Conservation (phyloP, 441 rosid species). For the Mallotus japonicus region DNA sequence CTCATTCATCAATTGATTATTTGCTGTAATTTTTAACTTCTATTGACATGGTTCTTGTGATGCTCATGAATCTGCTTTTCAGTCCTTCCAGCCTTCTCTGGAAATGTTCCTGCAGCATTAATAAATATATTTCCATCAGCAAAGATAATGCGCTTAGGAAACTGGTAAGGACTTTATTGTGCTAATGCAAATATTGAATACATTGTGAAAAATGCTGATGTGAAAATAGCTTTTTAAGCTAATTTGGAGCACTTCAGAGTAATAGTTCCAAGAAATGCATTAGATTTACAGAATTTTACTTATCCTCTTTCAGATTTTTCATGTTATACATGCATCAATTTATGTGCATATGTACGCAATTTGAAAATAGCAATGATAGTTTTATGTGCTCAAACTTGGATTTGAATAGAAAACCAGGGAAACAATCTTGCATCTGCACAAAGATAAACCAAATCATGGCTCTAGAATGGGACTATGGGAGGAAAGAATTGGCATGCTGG, state of each 20-base stretch:
- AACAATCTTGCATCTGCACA: not conserved
- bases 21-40: not conserved
- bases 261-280: not conserved
- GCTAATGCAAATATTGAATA: slow-evolving; percentile 10
- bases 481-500: not conserved
- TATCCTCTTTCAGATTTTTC: not conserved
- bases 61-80: slow-evolving; percentile 30
- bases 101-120: slow-evolving; percentile 64
- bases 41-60: not conserved
- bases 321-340: not conserved
- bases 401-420: slow-evolving; percentile 4
- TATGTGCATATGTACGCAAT: not conserved
- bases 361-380: not conserved
- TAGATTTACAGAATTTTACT: not conserved
- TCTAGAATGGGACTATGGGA: slow-evolving; percentile 7
- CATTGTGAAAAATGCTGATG: slow-evolving; percentile 11
- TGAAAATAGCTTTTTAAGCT: not conserved
- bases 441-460: slow-evolving; percentile 6
- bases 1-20: not conserved
- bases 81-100: slow-evolving; percentile 82
- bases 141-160: slow-evolving; percentile 62
- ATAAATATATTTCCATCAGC: slow-evolving; percentile 57
- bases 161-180: slow-evolving; percentile 47
- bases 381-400: not conserved
- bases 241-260: not conserved